Evolutionary conservation across 2,329 filamentous ascomycete species (phyloP).

Genomic region (Tolypocladium sp.): DNA sequence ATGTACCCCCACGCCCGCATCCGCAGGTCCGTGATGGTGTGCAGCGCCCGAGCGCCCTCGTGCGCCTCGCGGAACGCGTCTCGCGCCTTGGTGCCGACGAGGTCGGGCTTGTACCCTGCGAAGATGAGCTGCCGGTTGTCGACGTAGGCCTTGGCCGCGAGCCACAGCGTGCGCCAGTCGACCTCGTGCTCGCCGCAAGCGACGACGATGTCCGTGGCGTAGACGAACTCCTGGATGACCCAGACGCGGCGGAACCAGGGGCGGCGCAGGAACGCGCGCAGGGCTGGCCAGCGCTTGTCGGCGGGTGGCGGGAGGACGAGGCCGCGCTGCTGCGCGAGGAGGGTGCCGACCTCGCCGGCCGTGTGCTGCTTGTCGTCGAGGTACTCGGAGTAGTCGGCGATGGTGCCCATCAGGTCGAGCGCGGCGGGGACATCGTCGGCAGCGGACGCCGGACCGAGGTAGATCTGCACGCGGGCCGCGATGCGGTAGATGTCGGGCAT

Average conservation of each 20-base stretch:
- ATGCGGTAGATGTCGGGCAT: slow-evolving; percentile 7
- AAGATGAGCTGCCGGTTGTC: slow-evolving; percentile 5
- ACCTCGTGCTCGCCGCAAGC: slow-evolving; percentile 4
- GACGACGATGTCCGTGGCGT: slow-evolving; percentile 4
- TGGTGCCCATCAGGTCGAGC: slow-evolving; percentile 1
- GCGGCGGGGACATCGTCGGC: slow-evolving; percentile 2
- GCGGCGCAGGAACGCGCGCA: slow-evolving; percentile 5
- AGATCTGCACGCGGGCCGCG: slow-evolving; percentile 3
- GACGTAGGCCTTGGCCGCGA: slow-evolving; percentile 6
- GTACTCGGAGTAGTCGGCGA: slow-evolving; percentile 5
- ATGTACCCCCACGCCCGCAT: no score
- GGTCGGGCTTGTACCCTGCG: background rate
- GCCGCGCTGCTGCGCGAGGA: slow-evolving; percentile 2
- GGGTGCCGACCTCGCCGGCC: slow-evolving; percentile 2
- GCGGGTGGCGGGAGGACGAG: slow-evolving; percentile 1
- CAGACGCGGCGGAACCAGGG: slow-evolving; percentile 8
- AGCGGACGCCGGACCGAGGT: slow-evolving; percentile 1
- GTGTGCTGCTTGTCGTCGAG: slow-evolving; percentile 2
- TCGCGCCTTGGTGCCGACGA: background rate
- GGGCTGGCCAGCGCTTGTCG: slow-evolving; percentile 4
- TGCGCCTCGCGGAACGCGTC: slow-evolving; percentile 4
- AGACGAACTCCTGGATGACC: slow-evolving; percentile 9
- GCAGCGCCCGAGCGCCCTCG: no score
- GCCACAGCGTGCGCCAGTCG: slow-evolving; percentile 5
- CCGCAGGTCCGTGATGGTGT: no score